Evolutionary conservation across 83 land plant genomes (phyloP).

Genomic region (Isoetes engelmannii): DNA sequence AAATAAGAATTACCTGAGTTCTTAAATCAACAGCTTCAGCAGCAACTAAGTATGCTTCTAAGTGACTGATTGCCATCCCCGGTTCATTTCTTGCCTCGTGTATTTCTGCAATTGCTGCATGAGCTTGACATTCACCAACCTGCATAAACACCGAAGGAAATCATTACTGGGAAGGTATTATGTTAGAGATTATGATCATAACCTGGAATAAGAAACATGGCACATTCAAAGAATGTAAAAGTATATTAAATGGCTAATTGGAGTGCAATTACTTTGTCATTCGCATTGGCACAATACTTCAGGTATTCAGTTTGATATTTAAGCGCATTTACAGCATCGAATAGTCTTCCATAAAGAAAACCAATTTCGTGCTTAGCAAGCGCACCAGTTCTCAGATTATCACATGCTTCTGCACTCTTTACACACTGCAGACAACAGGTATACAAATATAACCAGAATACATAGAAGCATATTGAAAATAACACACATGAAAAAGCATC

Average conservation of each 20-base stretch:
- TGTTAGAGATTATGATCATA: too few species aligned
- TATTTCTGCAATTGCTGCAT: background rate
- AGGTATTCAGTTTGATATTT: constrained; percentile 5
- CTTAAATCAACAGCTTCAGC: constrained; percentile 5
- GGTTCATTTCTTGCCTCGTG: background rate
- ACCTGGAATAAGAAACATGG: background rate
- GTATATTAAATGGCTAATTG: background rate
- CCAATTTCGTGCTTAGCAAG: constrained; percentile 12
- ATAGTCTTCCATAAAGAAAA: constrained; percentile 1
- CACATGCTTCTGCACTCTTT: constrained; percentile 5
- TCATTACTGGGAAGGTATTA: background rate
- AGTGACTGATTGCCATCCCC: background rate
- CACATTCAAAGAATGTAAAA: too few species aligned
- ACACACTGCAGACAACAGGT: background rate
- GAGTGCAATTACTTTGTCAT: background rate
- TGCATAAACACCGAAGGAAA: background rate
- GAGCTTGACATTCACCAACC: constrained; percentile 12
- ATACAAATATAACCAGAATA: too few species aligned
- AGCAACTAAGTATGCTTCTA: constrained; percentile 1
- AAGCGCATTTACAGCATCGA: background rate
- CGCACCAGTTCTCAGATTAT: background rate
- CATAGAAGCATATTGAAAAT: too few species aligned
- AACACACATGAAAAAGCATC: too few species aligned
- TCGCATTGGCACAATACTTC: background rate
- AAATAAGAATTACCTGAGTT: background rate